Evolutionary conservation across 345 rosid species (phyloP).

Genomic region (Psidium guajava): DNA sequence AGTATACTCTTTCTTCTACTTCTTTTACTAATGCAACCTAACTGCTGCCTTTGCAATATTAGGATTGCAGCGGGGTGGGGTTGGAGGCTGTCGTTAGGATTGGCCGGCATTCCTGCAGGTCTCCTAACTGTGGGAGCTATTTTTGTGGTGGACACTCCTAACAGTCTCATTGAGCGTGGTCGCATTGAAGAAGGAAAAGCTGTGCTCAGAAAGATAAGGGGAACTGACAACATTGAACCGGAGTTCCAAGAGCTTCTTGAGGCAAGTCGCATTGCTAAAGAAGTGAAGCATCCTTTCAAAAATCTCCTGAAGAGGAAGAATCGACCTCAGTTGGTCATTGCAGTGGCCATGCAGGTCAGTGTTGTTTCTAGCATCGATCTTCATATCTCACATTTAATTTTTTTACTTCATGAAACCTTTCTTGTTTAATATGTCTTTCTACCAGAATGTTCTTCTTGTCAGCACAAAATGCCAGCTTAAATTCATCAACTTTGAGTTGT

Average conservation of each 20-base stretch:
- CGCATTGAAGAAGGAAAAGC: slow-evolving; percentile 79
- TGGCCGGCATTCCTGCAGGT: slow-evolving; percentile 84
- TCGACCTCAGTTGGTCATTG: slow-evolving; percentile 69
- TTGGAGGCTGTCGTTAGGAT: slow-evolving; percentile 83
- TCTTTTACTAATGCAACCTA: neutral
- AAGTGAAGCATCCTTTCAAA: slow-evolving; percentile 85
- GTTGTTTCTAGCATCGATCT: neutral
- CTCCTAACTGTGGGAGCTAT: slow-evolving; percentile 74
- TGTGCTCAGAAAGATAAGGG: slow-evolving; percentile 66
- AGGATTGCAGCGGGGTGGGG: slow-evolving; percentile 89
- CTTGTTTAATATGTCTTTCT: neutral
- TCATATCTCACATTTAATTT: neutral
- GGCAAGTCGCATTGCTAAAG: slow-evolving; percentile 78
- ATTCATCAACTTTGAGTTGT: neutral
- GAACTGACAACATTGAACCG: slow-evolving; percentile 72
- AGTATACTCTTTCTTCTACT: neutral
- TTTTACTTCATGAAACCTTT: neutral
- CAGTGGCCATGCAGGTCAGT: slow-evolving; percentile 73
- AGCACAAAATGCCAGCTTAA: neutral
- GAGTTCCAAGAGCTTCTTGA: slow-evolving; percentile 81
- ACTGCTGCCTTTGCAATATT: neutral
- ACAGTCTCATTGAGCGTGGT: slow-evolving; percentile 85
- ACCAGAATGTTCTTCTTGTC: neutral
- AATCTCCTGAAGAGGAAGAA: slow-evolving; percentile 68
- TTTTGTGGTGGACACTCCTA: slow-evolving; percentile 74